These are phyloP conservation scores for Isatis lusitanica DNA, from an alignment of 441 rosid species.

Conservation along the genomic window DNA sequence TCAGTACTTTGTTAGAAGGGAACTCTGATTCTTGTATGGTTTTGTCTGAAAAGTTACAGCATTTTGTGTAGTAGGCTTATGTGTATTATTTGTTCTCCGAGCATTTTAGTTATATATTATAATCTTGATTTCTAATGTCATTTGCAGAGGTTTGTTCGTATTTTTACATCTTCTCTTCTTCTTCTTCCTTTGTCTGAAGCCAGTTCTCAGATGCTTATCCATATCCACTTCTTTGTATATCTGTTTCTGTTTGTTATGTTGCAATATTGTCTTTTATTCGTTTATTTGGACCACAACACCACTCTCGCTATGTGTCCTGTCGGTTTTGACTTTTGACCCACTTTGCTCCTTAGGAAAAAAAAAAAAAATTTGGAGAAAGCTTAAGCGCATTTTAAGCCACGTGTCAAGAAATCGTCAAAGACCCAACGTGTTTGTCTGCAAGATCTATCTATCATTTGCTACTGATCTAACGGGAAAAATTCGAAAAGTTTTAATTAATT, in stretches of 20 bases:
- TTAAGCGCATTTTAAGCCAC: not conserved
- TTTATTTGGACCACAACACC: conserved; percentile 24
- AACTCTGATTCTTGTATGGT: conserved; percentile 24
- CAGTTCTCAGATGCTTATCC: not conserved
- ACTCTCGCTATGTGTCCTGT: not conserved
- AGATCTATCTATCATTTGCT: conserved; percentile 10
- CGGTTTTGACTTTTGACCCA: conserved; percentile 10
- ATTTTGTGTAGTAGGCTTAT: conserved; percentile 34
- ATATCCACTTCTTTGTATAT: not conserved
- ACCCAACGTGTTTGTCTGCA: conserved; percentile 24
- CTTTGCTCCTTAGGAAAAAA: not conserved
- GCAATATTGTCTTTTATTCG: not conserved
- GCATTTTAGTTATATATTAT: conserved; percentile 12
- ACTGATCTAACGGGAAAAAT: conserved; percentile 15
- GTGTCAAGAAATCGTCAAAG: conserved; percentile 1
- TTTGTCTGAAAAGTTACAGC: conserved; percentile 22
- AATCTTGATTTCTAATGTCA: conserved; percentile 8
- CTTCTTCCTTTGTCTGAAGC: not conserved
- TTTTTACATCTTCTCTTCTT: not conserved
- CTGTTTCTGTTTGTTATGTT: not conserved
- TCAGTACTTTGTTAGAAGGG: conserved; percentile 6
- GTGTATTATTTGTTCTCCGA: conserved; percentile 29
- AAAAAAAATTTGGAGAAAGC: not conserved
- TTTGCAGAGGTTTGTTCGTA: conserved; percentile 11
- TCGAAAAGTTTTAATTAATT: not conserved